Evolutionary conservation across 2,329 filamentous ascomycete genomes (phyloP).

Genomic region (Fusarium luffae): DNA sequence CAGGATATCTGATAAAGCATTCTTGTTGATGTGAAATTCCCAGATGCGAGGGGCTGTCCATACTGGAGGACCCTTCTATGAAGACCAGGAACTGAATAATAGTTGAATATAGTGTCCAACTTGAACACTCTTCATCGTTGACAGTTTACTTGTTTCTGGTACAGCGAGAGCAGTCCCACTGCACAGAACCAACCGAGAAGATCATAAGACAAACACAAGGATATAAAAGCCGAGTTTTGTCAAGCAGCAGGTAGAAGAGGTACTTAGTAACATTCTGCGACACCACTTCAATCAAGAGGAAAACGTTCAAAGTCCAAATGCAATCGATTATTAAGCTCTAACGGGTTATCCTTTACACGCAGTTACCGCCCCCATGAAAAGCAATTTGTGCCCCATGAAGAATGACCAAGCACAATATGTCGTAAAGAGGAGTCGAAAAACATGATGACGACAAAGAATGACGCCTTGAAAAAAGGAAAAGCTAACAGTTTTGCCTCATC

Average conservation of each 20-base stretch:
- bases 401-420: constrained; percentile 51
- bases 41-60: not conserved
- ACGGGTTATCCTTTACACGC: constrained; percentile 49
- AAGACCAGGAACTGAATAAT: not conserved
- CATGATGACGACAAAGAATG: constrained; percentile 50
- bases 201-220: not conserved
- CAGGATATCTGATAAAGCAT: not conserved
- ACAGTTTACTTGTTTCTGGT: no score
- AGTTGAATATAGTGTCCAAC: no score
- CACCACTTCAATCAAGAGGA: no score
- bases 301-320: constrained; percentile 45
- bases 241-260: no score
- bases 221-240: not conserved
- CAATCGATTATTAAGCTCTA: constrained; percentile 60
- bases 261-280: no score
- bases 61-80: not conserved
- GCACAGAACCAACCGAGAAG: not conserved
- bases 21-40: not conserved
- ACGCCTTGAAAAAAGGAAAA: constrained; percentile 47
- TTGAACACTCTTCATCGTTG: no score
- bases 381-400: constrained; percentile 44
- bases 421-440: constrained; percentile 51
- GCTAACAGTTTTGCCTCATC: constrained; percentile 46
- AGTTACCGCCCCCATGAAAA: constrained; percentile 43
- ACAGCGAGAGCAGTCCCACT: no score